Evolutionary conservation across 1,139 yeast species (phyloP), one percentile per base, ranked within the genome.

Genomic region (Blastobotrys niveus): DNA sequence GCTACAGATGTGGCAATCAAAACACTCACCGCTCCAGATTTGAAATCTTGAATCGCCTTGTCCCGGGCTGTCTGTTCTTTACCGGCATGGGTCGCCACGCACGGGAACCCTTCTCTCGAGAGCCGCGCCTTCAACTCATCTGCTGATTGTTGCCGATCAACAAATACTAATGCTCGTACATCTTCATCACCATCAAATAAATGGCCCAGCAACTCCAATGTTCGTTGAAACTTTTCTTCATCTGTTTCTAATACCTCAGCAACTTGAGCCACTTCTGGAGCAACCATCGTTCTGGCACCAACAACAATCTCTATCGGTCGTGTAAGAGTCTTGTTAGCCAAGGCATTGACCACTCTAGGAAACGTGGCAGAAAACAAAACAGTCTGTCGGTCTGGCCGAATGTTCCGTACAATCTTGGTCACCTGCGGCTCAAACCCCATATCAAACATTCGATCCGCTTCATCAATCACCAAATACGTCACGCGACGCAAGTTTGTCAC

Each of bases 351-450:
- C 51, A 82, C 82, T 14, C 59, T 49, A 0, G 97, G 96, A 54
- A 91, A 88, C 0, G 99, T 93, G 0, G 98, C 98, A 9, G 96
- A 86, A 60, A 91, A 91, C 30, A 93, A 64, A 5, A 89, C 93
- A n/a, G 94, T 85, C 60, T 91, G 98, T 45, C 83, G 71, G 59
- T 89, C 96, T 0, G 95, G 94, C 43, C 97, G 72, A 1, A 87
- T 74, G 37, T 84, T 84, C 25, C 77, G 72, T 57, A 88, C 72
- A 24, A 93, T 82, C 57, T 87, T 86, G 56, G 77, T 80, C 2
- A 93, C 89, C 60, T 93, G 99, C 0, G 98, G 98, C 58, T 88
- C 98, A 66, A 93, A 93, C 1, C 99, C 99, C 77, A 91, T 72
- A 64, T 91, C 99, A 67, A 89, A 89, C 85, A 91, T 81, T 54